Percentiles rank a stretch among this genome's conserved stretches.
Evolutionary conservation across 164 flowering plant species (phyloP).

Genomic region (Aristolochia contorta): DNA sequence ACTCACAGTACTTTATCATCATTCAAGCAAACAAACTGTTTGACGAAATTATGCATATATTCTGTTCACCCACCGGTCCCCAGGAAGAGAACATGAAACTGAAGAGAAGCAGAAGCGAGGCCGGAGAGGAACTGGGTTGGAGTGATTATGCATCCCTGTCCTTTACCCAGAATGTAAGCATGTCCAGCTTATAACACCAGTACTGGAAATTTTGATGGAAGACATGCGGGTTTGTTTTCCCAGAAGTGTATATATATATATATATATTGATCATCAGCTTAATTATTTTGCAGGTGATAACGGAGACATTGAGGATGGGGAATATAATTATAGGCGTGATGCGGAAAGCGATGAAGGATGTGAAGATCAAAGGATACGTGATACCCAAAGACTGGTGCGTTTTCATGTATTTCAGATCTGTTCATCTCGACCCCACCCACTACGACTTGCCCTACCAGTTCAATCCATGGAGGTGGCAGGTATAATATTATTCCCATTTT

Average conservation of each 20-base stretch:
- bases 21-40: not conserved
- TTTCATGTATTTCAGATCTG: slow-evolving; percentile 71
- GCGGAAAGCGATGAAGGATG: slow-evolving; percentile 81
- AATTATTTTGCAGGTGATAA: slow-evolving; percentile 87
- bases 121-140: slow-evolving; percentile 45
- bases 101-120: slow-evolving; percentile 38
- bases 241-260: no score
- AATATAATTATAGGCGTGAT: slow-evolving; percentile 86
- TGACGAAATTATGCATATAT: not conserved
- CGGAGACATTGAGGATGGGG: slow-evolving; percentile 87
- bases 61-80: no score
- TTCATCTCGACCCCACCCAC: slow-evolving; percentile 68
- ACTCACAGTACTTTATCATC: no score
- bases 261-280: no score
- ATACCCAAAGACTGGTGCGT: slow-evolving; percentile 92
- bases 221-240: no score
- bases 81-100: slow-evolving; percentile 85
- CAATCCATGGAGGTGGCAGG: slow-evolving; percentile 98
- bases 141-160: slow-evolving; percentile 60
- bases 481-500: no score
- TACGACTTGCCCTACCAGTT: slow-evolving; percentile 66
- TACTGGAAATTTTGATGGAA: no score
- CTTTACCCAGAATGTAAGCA: slow-evolving; percentile 84
- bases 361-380: slow-evolving; percentile 63
- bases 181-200: no score